Evolutionary conservation across 176 grass and related monocot genomes (phyloP), one percentile per base, ranked within the genome.

Genomic region (Thinopyrum elongatum): DNA sequence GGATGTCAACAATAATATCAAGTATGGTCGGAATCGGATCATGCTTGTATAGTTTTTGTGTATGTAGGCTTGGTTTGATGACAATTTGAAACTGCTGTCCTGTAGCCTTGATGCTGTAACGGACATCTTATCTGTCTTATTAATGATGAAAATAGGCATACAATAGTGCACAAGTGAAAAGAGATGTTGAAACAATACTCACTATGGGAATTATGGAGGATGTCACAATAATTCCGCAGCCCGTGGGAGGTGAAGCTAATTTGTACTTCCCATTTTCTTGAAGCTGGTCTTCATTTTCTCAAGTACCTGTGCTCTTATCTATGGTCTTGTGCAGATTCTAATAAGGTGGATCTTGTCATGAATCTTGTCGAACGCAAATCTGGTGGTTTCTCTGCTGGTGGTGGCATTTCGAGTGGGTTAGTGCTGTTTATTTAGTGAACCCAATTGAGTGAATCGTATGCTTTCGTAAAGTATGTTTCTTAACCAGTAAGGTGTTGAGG

Each of bases 181-280:
- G 93, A 87, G 97, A 99, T 65, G 97, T 96, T 55, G 97, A 99
- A 79, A 99, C 93, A 86, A 94, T 99, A 89, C 84, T 99, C 23
- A 99, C 97, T 47, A 99, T 99, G 97, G 97, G 97, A 85, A 99
- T 99, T 70, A 96, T 99, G 97, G 92, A 99, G 88, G 92, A 95
- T 84, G 97, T 93, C 80, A 94, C 90, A 19, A 94, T 99, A 84
- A 99, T 96, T 88, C 97, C 97, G 6, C 94, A 99, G 63, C 94
- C 92, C 69, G 90, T 86, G 59, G 92, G 92, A 92, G 93, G 96
- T 98, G 25, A 87, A 62, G 38, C 65, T 84, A 65, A 65, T 77
- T 85, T 89, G 26, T 89, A 22, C 49, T 81, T 82, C 33, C 64
- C 35, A 51, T 92, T 47, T 85, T 47, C 35, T 83, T 15, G 23